Evolutionary conservation across 2,329 filamentous ascomycete genomes (phyloP).

Genomic region (Periglandula ipomoeae): DNA sequence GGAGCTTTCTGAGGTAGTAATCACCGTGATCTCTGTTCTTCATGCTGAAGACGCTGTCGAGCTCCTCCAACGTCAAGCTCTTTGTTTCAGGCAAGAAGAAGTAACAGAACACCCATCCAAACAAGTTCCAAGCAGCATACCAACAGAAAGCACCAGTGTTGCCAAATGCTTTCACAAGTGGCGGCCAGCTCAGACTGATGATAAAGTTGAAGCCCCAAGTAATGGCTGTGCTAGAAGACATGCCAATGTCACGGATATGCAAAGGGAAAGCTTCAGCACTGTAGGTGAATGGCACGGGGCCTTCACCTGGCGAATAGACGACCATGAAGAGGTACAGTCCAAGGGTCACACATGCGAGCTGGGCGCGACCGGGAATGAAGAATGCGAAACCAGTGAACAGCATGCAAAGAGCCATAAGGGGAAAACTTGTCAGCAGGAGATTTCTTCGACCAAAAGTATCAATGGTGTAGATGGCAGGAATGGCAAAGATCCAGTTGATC

Average conservation of each 20-base stretch:
- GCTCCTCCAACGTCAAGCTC: conserved; percentile 24
- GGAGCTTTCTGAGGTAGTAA: conserved; percentile 23
- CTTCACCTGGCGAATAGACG: conserved; percentile 40
- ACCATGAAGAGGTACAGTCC: conserved; percentile 32
- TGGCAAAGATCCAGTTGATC: conserved; percentile 49
- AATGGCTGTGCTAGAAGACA: conserved; percentile 36
- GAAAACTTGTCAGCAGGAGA: conserved; percentile 47
- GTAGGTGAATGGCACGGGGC: conserved; percentile 51
- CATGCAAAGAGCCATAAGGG: conserved; percentile 45
- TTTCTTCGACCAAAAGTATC: conserved; percentile 49
- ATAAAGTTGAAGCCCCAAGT: conserved; percentile 32
- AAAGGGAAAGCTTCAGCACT: conserved; percentile 50
- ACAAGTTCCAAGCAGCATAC: conserved; percentile 28
- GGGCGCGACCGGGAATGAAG: conserved; percentile 23
- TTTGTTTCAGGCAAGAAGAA: conserved; percentile 28
- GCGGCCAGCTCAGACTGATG: conserved; percentile 26
- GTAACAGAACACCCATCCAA: conserved; percentile 24
- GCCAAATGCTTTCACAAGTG: conserved; percentile 14
- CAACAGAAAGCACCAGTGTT: conserved; percentile 29
- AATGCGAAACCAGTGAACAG: conserved; percentile 44
- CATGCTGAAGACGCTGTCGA: conserved; percentile 24
- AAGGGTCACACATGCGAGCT: conserved; percentile 24
- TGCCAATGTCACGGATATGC: conserved; percentile 45
- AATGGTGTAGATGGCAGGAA: conserved; percentile 49
- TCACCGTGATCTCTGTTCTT: conserved; percentile 20